These are phyloP conservation scores for Fallopia convolvulus DNA, from an alignment of 148 eudicot species.

Conservation along the genomic window DNA sequence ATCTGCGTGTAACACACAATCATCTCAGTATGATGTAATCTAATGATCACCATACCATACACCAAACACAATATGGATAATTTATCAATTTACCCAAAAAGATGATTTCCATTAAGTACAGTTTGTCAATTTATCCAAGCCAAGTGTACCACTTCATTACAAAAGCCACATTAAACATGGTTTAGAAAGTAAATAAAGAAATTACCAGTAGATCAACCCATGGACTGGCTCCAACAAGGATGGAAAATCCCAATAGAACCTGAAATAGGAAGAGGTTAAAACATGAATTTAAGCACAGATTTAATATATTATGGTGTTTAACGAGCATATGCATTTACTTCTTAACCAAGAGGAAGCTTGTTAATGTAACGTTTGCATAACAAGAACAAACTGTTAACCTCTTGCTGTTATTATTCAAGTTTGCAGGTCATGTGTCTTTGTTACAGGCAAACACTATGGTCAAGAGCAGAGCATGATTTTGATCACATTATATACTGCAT, in stretches of 20 bases:
- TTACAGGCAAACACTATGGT: not conserved
- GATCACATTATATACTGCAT: not conserved
- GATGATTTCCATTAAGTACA: not conserved
- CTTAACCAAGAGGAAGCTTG: not conserved
- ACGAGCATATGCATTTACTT: not conserved
- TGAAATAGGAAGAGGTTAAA: slow-evolving; percentile 19
- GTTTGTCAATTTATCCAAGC: not conserved
- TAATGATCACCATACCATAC: not conserved
- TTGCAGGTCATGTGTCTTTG: not conserved
- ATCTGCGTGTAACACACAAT: not conserved
- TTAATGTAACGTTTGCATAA: not conserved
- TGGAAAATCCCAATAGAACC: slow-evolving; percentile 93
- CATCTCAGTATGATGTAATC: too few species aligned
- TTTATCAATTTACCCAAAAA: not conserved
- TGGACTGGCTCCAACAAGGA: slow-evolving; percentile 97
- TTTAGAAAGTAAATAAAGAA: slow-evolving; percentile 1
- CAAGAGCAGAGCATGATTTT: not conserved
- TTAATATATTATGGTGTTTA: not conserved
- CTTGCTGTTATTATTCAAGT: not conserved
- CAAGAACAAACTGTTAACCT: not conserved
- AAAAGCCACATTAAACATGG: not conserved
- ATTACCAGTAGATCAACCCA: slow-evolving; percentile 95
- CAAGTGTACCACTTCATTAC: not conserved
- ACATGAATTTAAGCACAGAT: too few species aligned
- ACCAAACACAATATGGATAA: not conserved